These are phyloP conservation scores for Cinnamomum chago DNA, from an alignment of 164 flowering plant genomes.

Conservation along the genomic window DNA sequence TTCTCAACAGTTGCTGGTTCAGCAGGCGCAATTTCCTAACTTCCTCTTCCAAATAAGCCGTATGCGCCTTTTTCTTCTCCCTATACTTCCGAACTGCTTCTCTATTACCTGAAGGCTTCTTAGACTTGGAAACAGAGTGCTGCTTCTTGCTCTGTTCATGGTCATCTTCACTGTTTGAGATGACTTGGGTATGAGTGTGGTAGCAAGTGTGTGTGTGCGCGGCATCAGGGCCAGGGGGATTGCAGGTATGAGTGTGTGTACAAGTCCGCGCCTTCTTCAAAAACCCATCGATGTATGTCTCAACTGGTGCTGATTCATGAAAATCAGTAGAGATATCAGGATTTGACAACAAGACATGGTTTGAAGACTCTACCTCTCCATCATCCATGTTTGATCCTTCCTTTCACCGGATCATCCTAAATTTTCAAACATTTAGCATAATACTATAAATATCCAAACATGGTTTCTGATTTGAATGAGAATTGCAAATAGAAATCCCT, in stretches of 20 bases:
- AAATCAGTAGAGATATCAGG: background rate
- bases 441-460: background rate
- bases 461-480: background rate
- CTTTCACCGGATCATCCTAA: conserved; percentile 7
- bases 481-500: background rate
- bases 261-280: conserved; percentile 47
- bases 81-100: conserved; percentile 78
- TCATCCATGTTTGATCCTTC: conserved; percentile 9
- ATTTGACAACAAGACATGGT: background rate
- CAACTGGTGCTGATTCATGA: background rate
- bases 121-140: conserved; percentile 18
- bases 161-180: conserved; percentile 33
- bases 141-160: conserved; percentile 12
- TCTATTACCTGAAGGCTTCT: conserved; percentile 46
- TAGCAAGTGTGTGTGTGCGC: conserved; percentile 65
- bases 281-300: conserved; percentile 40
- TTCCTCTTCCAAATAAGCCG: conserved; percentile 64
- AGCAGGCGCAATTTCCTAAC: conserved; percentile 37
- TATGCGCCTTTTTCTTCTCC: conserved; percentile 76
- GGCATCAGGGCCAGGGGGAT: conserved; percentile 64
- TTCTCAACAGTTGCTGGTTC: conserved; percentile 59
- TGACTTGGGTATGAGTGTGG: conserved; percentile 56
- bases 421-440: conserved; percentile 7
- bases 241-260: conserved; percentile 80
- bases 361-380: conserved; percentile 11